These are phyloP conservation scores for Trifolium subterraneum DNA, from an alignment of 306 rosid genomes.

Conservation along the genomic window DNA sequence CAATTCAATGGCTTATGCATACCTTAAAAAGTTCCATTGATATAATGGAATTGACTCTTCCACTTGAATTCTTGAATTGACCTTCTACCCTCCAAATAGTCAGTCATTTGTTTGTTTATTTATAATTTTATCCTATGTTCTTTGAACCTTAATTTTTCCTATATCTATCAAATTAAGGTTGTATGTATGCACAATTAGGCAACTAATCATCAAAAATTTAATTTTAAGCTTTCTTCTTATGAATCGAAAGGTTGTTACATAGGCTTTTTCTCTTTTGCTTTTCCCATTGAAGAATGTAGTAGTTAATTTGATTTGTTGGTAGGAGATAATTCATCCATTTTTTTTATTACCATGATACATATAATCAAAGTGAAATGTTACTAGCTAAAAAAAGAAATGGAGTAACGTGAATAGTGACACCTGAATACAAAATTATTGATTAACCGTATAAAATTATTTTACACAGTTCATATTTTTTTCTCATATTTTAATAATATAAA, in stretches of 20 bases:
- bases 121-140: slow-evolving; percentile 29
- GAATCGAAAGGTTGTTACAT: slow-evolving; percentile 13
- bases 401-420: too few species aligned
- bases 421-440: too few species aligned
- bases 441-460: too few species aligned
- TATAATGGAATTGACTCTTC: slow-evolving; percentile 44
- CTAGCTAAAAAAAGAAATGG: too few species aligned
- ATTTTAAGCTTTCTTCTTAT: slow-evolving; percentile 17
- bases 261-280: slow-evolving; percentile 6
- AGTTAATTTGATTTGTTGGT: neutral
- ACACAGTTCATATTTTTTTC: too few species aligned
- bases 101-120: slow-evolving; percentile 22
- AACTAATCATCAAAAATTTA: slow-evolving; percentile 35
- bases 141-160: slow-evolving; percentile 15
- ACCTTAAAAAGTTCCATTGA: slow-evolving; percentile 39
- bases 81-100: slow-evolving; percentile 39
- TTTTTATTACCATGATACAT: neutral
- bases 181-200: neutral
- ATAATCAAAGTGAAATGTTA: too few species aligned
- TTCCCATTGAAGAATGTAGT: neutral
- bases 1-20: slow-evolving; percentile 29
- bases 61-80: slow-evolving; percentile 45
- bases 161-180: slow-evolving; percentile 35
- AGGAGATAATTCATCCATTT: neutral
- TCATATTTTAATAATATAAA: neutral